Base-by-base conservation (phyloP, 2,329 filamentous ascomycete genomes). In the Purpureocillium lavendulum region DNA sequence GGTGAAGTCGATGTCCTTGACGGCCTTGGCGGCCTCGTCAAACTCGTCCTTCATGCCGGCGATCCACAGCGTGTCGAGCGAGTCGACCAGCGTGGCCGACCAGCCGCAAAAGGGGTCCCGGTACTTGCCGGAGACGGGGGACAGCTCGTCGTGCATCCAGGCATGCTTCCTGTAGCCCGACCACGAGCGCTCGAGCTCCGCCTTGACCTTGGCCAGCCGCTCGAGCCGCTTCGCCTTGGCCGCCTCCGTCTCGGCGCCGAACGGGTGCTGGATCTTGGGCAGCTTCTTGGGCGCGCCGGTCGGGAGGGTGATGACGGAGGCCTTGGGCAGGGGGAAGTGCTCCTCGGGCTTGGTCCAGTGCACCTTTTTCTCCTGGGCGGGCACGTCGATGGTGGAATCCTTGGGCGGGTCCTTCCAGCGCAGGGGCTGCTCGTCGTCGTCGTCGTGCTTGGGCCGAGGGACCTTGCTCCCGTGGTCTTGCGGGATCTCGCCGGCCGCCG, bases 21-120 rank as follows among this genome's bases (percentile, higher is more conserved):
- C 77, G 4, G 73, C 79, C 38, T 75, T 70, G 33, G 85, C 77
- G 2, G 87, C 87, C 44, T 87, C 80, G 42, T 87, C 77, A 52
- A 94, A 94, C 51, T 94, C 86, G 1, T 83, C 71, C 51, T 76
- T 75, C 56, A 94, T 54, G 18, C 77, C 86, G 75, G 90, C 88
- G 49, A 94, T 89, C 84, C 85, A 94, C 3, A 94, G 67, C 0
- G 87, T 89, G 55, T 94, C 87, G 38, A 90, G 65, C 2, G 77
- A 69, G 64, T 95, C 88, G 5, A 95, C 84, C 44, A 95, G 58
- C 0, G 88, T 94, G 13, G 88, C 88, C 14, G 85, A 85, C 88
- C 88, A 95, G 36, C 84, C 87, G 55, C 87, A 90, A 60, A 97
- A 97, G 0, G 87, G 86, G 55, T 96, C 84, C 14, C 77, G 76